Evolutionary conservation across 768 basidiomycete genomes (phyloP).

Genomic region (Kwoniella botswanensis): DNA sequence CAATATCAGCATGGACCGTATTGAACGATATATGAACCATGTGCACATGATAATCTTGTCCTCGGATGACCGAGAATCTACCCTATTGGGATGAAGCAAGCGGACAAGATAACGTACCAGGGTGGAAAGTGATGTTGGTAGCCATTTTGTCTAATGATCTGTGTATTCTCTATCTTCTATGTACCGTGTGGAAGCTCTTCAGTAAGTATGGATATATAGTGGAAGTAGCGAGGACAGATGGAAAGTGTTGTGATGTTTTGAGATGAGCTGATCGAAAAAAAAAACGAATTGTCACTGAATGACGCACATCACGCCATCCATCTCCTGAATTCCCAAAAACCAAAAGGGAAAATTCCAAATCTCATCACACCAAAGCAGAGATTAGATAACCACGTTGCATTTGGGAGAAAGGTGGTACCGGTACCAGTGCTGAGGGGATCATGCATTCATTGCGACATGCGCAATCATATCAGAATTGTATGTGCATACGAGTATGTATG

Average conservation of each 20-base stretch:
- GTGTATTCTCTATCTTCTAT: background rate
- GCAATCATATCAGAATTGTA: too few species aligned
- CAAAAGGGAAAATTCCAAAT: conserved; percentile 6
- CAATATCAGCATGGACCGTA: too few species aligned
- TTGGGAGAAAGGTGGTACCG: too few species aligned
- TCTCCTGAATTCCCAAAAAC: conserved; percentile 17
- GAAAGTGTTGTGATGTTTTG: background rate
- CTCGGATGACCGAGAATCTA: background rate
- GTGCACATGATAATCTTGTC: too few species aligned
- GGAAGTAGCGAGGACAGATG: background rate
- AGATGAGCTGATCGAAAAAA: background rate
- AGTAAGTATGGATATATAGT: background rate
- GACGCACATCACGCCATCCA: conserved; percentile 19
- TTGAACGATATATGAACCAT: too few species aligned
- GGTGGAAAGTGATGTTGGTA: conserved; percentile 62
- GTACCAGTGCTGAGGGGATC: too few species aligned
- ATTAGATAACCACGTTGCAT: conserved; percentile 28
- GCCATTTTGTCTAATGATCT: conserved; percentile 47
- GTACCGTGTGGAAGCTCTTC: background rate
- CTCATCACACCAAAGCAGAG: conserved; percentile 1
- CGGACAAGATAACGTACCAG: conserved; percentile 41
- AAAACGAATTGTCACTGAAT: conserved; percentile 1
- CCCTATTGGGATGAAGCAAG: background rate
- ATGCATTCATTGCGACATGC: too few species aligned
- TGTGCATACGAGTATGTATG: too few species aligned